phyloP scores from a whole-genome alignment of 306 rosid genomes.

The Fragaria vesca region DNA sequence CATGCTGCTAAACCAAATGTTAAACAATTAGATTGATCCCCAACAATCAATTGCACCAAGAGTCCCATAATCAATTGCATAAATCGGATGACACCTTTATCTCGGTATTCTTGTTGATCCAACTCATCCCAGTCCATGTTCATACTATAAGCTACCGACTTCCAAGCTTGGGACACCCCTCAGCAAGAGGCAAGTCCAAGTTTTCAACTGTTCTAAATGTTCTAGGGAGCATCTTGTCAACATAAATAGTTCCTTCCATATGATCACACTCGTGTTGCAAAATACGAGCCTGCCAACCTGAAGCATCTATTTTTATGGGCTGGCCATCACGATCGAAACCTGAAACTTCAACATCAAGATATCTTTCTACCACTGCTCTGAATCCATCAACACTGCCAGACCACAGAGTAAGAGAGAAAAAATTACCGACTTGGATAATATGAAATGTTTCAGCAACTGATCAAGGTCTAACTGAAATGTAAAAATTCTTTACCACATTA shows the following conservation, averaged over 20 bases:
- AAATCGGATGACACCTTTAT: background rate
- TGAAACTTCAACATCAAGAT: slow-evolving; percentile 73
- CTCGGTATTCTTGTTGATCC: background rate
- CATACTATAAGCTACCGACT: slow-evolving; percentile 29
- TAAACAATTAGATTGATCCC: background rate
- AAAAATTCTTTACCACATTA: background rate
- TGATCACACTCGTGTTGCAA: slow-evolving; percentile 95
- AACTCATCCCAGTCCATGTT: background rate
- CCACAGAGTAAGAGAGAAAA: slow-evolving; percentile 6
- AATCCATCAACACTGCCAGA: slow-evolving; percentile 77
- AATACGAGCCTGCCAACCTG: slow-evolving; percentile 94
- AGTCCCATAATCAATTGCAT: background rate
- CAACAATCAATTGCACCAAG: background rate
- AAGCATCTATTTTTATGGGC: slow-evolving; percentile 61
- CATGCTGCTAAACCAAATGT: background rate
- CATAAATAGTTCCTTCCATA: slow-evolving; percentile 80
- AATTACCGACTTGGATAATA: background rate
- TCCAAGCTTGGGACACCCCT: slow-evolving; percentile 82
- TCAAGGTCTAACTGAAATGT: background rate
- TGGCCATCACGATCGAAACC: slow-evolving; percentile 80
- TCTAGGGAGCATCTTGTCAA: slow-evolving; percentile 80
- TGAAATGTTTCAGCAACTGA: background rate
- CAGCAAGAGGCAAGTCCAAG: slow-evolving; percentile 73
- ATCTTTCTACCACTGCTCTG: slow-evolving; percentile 80
- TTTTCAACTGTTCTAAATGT: slow-evolving; percentile 77